A percentile compares a stretch with the other conserved stretches of the same genome.
Conservation (phyloP, 2,329 filamentous ascomycete species). For the Rhinocladiella mackenziei region DNA sequence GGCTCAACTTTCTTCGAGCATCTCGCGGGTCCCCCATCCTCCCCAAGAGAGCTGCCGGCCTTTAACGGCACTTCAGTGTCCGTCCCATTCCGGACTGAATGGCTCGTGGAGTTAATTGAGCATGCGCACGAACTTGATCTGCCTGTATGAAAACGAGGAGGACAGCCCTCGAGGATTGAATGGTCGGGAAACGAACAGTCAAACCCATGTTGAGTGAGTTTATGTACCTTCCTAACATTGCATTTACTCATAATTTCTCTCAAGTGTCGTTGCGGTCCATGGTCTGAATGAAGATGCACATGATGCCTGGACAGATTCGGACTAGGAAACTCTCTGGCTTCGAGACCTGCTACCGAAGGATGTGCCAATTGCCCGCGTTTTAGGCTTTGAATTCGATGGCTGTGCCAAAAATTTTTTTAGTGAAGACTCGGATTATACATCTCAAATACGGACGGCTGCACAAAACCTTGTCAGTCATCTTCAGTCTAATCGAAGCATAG, state of each 20-base stretch:
- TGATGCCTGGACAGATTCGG: slow-evolving; percentile 28
- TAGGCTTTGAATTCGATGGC: slow-evolving; percentile 25
- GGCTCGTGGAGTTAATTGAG: too few relatives aligned
- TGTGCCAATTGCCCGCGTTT: slow-evolving; percentile 14
- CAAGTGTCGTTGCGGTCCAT: slow-evolving; percentile 29
- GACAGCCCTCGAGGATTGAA: too few relatives aligned
- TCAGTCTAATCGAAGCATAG: slow-evolving; percentile 32
- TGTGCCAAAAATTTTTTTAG: slow-evolving; percentile 1
- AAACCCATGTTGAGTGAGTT: too few relatives aligned
- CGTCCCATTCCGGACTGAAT: too few relatives aligned
- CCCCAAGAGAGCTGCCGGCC: too few relatives aligned
- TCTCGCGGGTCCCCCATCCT: too few relatives aligned
- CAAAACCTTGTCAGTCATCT: slow-evolving; percentile 35
- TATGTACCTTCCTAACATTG: not conserved
- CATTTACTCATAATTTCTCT: not conserved
- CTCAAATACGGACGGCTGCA: slow-evolving; percentile 31
- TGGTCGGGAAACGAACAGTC: too few relatives aligned
- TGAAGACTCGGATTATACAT: too few relatives aligned
- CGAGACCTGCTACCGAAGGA: slow-evolving; percentile 24
- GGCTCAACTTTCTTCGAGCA: too few relatives aligned
- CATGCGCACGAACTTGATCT: too few relatives aligned
- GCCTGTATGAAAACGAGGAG: too few relatives aligned
- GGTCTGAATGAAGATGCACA: slow-evolving; percentile 25
- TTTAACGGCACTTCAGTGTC: too few relatives aligned
- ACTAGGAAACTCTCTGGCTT: slow-evolving; percentile 26